phyloP scores from a whole-genome alignment of 2,329 filamentous ascomycete genomes.

The Cercospora berteroae region DNA sequence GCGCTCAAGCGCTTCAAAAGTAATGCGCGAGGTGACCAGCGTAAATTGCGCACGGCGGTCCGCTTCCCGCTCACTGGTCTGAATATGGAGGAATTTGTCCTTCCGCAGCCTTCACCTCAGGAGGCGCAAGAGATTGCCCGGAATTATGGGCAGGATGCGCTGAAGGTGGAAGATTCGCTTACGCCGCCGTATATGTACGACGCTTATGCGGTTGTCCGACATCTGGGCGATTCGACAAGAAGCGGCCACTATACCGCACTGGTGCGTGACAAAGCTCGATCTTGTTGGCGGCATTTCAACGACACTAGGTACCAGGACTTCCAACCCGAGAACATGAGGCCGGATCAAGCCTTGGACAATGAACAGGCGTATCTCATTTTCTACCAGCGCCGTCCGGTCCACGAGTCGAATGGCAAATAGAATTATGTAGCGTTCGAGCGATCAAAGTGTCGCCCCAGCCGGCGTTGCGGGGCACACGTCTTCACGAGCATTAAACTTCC shows the following conservation, averaged over 20 bases:
- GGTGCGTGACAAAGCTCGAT: slow-evolving; percentile 49
- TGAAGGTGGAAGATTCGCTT: slow-evolving; percentile 41
- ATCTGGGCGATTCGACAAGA: slow-evolving; percentile 65
- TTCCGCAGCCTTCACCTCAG: slow-evolving; percentile 46
- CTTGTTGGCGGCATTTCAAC: slow-evolving; percentile 62
- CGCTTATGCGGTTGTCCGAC: slow-evolving; percentile 79
- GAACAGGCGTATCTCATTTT: slow-evolving; percentile 66
- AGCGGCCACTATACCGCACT: slow-evolving; percentile 79
- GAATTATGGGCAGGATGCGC: slow-evolving; percentile 35
- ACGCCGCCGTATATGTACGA: slow-evolving; percentile 70
- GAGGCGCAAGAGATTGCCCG: slow-evolving; percentile 35
- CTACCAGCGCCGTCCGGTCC: slow-evolving; percentile 42
- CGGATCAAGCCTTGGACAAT: slow-evolving; percentile 50
- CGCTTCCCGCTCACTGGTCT: slow-evolving; percentile 74
- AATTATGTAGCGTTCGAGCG: slow-evolving; percentile 13
- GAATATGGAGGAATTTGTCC: slow-evolving; percentile 60
- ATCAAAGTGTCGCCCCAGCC: not conserved
- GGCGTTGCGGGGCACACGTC: not conserved
- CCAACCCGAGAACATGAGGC: slow-evolving; percentile 52
- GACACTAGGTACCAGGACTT: slow-evolving; percentile 58
- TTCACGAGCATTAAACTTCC: not conserved
- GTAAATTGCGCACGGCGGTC: slow-evolving; percentile 70
- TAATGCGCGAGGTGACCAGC: slow-evolving; percentile 52
- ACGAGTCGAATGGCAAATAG: slow-evolving; percentile 11
- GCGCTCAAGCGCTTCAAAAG: slow-evolving; percentile 70